Base-by-base conservation (phyloP, 805 yeast species). In the Sungouiella thailandica region DNA sequence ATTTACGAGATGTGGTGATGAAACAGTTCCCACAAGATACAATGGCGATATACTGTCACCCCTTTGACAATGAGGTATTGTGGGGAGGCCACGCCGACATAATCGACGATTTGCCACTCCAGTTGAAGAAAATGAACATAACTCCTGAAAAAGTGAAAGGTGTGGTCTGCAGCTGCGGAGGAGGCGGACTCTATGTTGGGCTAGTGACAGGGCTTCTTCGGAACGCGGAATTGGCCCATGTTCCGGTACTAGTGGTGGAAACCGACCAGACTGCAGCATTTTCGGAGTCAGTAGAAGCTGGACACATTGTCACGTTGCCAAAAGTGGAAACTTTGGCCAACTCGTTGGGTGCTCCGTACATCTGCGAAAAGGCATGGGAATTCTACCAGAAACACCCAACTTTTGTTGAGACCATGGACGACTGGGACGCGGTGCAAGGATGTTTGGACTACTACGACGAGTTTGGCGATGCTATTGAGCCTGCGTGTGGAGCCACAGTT, bases 141-240 rank as follows among this genome's bases (percentile, higher is more conserved):
- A 16, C 26, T 7, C 23, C 27, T 3, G 3, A 34, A 3, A 40
- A 46, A 27, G 46, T 59, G 9, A 53, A 50, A 37, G 62, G 54
- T 1, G 43, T 59, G 3, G 53, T 57, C 5, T 53, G 58, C 35
- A 52, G 60, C 31, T 57, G 51, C 25, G 65, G 65, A 8, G 65
- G 65, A n/a, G 65, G 64, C 4, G 63, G 65, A 4, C 43, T 59
- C 17, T 50, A 56, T 40, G 49, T 44, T 37, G 65, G 65, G 1
- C 37, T 58, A 3, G 49, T 56, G 9, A 38, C 37, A 6, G 65
- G 62, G 4, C 39, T 57, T 12, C 31, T 40, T 12, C 35, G 46
- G n/a, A 46, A 46, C 18, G 25, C 28, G 9, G 24, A 22, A 12
- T 28, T 50, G 7, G 8, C 34, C 7, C 23, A 45, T 8, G 50